Evolutionary conservation across 2,329 filamentous ascomycete genomes (phyloP), one percentile per base, ranked within the genome.

Genomic region (Tolypocladium guangdongense): DNA sequence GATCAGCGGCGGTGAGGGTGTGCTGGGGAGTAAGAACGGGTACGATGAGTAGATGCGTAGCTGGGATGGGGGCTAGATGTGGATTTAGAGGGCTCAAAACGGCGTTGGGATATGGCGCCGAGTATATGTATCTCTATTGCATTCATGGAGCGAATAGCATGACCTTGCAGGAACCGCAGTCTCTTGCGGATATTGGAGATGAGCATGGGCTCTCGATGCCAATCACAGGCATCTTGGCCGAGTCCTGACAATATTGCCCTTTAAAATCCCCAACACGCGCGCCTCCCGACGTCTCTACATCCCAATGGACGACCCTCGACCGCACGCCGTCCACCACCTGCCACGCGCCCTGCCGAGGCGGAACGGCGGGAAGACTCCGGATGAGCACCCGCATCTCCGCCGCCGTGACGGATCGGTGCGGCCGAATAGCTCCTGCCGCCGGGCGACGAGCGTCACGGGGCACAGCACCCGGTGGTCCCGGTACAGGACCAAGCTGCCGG

Each of bases 21-120:
- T 82, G 30, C 64, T 82, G 55, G 78, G 78, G 2, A 67, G 64
- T 22, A 80, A 80, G 66, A 59, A 64, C 36, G 68, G 61, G 0
- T 70, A 63, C 50, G 63, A 70, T 30, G 47, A 49, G 27, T 54
- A 52, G 50, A 47, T 33, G 18, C 2, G 27, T 7, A 18, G 18
- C 27, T 12, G 27, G 18, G 18, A 2, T 12, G 27, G 43, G 27
- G 43, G 30, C 33, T 20, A 47, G 27, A 47, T 47, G 27, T 32
- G 43, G 16, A 33, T 47, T 14, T 47, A 33, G 43, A 47, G 27
- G 43, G 27, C 24, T 18, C 16, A n/a, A 18, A n/a, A 20, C 43
- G 43, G 27, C 43, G 43, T 47, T 47, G 43, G 43, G 18, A 46
- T 32, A 47, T 20, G 27, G 43, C 43, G 43, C 11, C 27, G 27